phyloP scores from a whole-genome alignment of 1,284 basidiomycete genomes.

The Naganishia albida region DNA sequence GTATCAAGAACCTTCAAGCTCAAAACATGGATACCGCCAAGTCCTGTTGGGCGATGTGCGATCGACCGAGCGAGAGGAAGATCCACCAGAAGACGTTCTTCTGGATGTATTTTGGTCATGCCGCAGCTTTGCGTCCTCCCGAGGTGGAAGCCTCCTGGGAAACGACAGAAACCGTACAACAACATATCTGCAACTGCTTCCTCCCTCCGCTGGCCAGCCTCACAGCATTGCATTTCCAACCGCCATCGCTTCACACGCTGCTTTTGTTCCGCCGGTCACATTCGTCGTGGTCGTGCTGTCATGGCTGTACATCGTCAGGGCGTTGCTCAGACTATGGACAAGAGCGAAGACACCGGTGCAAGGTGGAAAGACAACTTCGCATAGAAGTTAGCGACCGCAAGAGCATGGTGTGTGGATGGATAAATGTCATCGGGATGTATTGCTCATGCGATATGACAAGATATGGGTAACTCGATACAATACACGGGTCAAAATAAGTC shows the following conservation, averaged over 20 bases:
- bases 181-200: not conserved
- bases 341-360: not conserved
- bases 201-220: not conserved
- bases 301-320: conserved; percentile 19
- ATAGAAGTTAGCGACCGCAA: not conserved
- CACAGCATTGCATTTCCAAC: conserved; percentile 15
- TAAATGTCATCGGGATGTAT: not conserved
- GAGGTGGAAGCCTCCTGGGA: not conserved
- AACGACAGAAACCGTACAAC: not conserved
- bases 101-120: conserved; percentile 8
- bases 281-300: conserved; percentile 2
- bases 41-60: not conserved
- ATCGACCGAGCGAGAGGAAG: not conserved
- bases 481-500: not conserved
- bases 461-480: not conserved
- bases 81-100: not conserved
- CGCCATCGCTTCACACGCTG: conserved; percentile 8
- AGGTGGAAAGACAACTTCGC: not conserved
- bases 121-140: not conserved
- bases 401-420: not conserved
- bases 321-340: conserved; percentile 13
- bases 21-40: not conserved
- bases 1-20: conserved; percentile 28
- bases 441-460: not conserved
- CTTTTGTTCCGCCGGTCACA: conserved; percentile 19